Conservation (phyloP, 805 yeast species). For the Wickerhamomyces chambardii region DNA sequence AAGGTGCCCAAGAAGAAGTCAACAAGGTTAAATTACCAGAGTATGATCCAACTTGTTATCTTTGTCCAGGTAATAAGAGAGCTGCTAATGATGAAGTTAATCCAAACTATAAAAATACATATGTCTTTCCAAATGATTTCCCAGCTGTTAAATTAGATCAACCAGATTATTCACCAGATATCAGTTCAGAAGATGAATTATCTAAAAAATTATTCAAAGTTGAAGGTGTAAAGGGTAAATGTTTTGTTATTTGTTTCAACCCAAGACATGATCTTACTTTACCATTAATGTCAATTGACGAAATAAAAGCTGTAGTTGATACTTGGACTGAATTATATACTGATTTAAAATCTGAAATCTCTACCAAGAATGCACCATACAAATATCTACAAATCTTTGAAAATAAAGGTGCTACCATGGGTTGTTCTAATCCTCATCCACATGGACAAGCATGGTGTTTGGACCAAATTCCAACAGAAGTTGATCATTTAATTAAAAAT, state of each 20-base stretch:
- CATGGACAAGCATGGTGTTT: constrained; percentile 81
- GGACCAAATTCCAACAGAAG: constrained; percentile 57
- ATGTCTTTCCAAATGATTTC: constrained; percentile 57
- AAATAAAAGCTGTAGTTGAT: constrained; percentile 38
- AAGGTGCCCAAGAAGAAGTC: constrained; percentile 56
- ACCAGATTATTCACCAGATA: constrained; percentile 28
- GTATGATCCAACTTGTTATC: constrained; percentile 58
- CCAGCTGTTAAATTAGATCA: constrained; percentile 59
- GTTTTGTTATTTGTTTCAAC: constrained; percentile 64
- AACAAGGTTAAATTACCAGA: constrained; percentile 33
- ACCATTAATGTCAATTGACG: constrained; percentile 44
- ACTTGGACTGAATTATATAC: constrained; percentile 52
- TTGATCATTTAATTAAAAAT: constrained; percentile 43
- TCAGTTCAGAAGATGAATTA: constrained; percentile 12
- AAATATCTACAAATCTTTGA: constrained; percentile 66
- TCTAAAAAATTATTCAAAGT: constrained; percentile 40
- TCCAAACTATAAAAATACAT: constrained; percentile 49
- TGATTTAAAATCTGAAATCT: constrained; percentile 29
- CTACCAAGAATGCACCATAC: constrained; percentile 30
- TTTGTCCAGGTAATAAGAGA: constrained; percentile 65
- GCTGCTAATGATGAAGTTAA: constrained; percentile 49
- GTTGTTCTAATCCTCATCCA: constrained; percentile 77
- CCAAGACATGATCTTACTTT: constrained; percentile 62
- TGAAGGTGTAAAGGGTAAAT: constrained; percentile 55
- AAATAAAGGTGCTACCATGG: constrained; percentile 75